Base-by-base conservation (phyloP, 208 protist species). In the Acanthamoeba royreba region DNA sequence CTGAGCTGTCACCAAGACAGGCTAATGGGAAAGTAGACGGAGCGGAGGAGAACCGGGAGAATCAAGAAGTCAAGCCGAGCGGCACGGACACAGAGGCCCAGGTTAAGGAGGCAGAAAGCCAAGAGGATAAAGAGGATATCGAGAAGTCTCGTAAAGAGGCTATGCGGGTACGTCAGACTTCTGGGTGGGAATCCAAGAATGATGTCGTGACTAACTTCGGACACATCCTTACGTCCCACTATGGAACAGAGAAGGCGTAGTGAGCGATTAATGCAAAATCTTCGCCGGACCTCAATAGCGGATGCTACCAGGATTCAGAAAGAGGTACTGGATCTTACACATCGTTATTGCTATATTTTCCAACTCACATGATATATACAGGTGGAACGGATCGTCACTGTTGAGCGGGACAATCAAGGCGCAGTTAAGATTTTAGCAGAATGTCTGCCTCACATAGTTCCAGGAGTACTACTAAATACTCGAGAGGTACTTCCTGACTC, bases 401-500 rank as follows among this genome's bases (percentile, higher is more conserved):
- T 95, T 13, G 61, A 81, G 92, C 13, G 87, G 66, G 74, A 96
- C 33, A 94, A 95, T 38, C 88, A 96, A 35, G 83, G 79, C 63
- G 35, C 86, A 47, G 94, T 96, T 3, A 55, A 49, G n/a, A 92
- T 97, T 2, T 49, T 97, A 19, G 96, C 94, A 1, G 69, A 94
- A 17, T 95, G 69, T 4, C 35, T 97, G 46, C 96, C 96, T 38
- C 69, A 97, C 43, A 94, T 97, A 46, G 81, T 97, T 2, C 96
- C 96, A 0, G 93, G 93, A 58, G 95, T 97, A 11, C 90, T 97
- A 0, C 83, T 97, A 19, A 97, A 97, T 19, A 97, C 93, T 46
- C 42, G 96, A n/a, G 96, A 97, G 31, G 96, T 92, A 81, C 49
- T n/a, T 11, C 47, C 38, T 22, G 66, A 69, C 28, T 25, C 42